Evolutionary conservation across 257 asterid species (phyloP).

Genomic region (Fraxinus pennsylvanica): DNA sequence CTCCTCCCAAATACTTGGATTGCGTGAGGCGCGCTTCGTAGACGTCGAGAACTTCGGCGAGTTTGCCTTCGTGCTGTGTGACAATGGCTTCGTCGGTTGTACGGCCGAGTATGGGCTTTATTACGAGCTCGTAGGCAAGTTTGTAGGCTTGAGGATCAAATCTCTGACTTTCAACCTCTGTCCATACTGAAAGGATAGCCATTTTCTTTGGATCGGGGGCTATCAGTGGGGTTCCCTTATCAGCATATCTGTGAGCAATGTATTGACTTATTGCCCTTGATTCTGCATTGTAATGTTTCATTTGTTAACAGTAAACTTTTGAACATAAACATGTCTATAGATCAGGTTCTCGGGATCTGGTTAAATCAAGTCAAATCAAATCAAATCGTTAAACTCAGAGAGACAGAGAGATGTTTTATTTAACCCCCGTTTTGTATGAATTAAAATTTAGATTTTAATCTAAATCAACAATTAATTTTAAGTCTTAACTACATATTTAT

Average conservation of each 20-base stretch:
- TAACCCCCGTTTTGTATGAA: too few relatives aligned
- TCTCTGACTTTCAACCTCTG: constrained; percentile 63
- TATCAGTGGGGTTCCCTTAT: constrained; percentile 45
- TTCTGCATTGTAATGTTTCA: constrained; percentile 40
- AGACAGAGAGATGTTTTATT: too few relatives aligned
- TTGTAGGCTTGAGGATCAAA: constrained; percentile 45
- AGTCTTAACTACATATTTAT: too few relatives aligned
- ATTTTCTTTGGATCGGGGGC: constrained; percentile 45
- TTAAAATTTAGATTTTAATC: too few relatives aligned
- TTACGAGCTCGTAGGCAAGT: constrained; percentile 44
- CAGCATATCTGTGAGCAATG: constrained; percentile 44
- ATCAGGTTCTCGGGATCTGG: too few relatives aligned
- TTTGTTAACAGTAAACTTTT: background rate
- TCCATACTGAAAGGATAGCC: constrained; percentile 44
- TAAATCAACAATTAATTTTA: too few relatives aligned
- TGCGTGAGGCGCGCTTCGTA: constrained; percentile 51
- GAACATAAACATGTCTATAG: background rate
- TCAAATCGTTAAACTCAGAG: too few relatives aligned
- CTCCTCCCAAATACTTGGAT: constrained; percentile 65
- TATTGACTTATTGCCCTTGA: constrained; percentile 67
- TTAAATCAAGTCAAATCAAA: too few relatives aligned
- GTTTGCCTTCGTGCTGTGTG: constrained; percentile 33
- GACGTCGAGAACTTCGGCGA: constrained; percentile 57
- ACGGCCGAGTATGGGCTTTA: constrained; percentile 52
- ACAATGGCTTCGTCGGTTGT: constrained; percentile 39